These are phyloP conservation scores for Lepidopterella palustris DNA, from an alignment of 495 filamentous ascomycete species.

Conservation along the genomic window DNA sequence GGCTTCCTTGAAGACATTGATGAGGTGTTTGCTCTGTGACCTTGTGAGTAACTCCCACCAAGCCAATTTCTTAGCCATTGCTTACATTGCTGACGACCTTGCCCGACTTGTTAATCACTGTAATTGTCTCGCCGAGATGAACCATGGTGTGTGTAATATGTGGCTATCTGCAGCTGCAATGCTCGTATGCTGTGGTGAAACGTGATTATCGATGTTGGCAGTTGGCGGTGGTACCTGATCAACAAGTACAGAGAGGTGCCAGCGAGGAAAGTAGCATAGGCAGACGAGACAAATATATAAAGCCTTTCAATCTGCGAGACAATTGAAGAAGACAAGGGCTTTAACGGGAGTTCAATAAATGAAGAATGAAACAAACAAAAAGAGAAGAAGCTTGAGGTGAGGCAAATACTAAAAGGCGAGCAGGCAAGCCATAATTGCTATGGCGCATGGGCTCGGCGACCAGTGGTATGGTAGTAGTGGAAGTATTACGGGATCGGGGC, in stretches of 20 bases:
- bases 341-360: not conserved
- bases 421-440: slow-evolving; percentile 14
- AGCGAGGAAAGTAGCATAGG: not conserved
- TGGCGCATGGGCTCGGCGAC: slow-evolving; percentile 8
- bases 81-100: slow-evolving; percentile 88
- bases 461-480: slow-evolving; percentile 7
- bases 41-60: slow-evolving; percentile 27
- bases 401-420: slow-evolving; percentile 9
- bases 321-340: slow-evolving; percentile 8
- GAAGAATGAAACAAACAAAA: slow-evolving; percentile 2
- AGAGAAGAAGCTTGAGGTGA: slow-evolving; percentile 7
- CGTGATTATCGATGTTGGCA: slow-evolving; percentile 8
- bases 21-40: slow-evolving; percentile 73
- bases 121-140: slow-evolving; percentile 62
- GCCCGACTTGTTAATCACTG: slow-evolving; percentile 85
- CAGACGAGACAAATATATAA: not conserved
- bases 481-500: not conserved
- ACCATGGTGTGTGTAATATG: slow-evolving; percentile 13
- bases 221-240: slow-evolving; percentile 22
- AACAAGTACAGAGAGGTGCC: slow-evolving; percentile 19
- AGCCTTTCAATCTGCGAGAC: too few relatives aligned
- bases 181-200: slow-evolving; percentile 17
- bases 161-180: not conserved
- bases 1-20: slow-evolving; percentile 81
- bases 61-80: slow-evolving; percentile 3